phyloP scores from a whole-genome alignment of 495 filamentous ascomycete species.

The Cercophora newfieldiana region DNA sequence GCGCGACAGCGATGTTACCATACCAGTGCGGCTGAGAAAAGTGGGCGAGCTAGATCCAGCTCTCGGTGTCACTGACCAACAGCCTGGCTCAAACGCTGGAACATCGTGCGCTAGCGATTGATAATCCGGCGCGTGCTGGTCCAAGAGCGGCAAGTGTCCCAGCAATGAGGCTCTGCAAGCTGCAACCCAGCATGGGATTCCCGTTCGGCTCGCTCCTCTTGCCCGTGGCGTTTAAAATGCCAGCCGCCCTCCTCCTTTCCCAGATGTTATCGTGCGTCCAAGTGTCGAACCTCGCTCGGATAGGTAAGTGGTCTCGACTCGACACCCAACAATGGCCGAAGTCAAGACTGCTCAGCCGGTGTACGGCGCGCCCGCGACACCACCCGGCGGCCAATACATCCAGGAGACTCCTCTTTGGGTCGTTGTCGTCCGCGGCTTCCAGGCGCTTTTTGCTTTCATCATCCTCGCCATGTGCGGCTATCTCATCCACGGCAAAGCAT shows the following conservation, averaged over 20 bases:
- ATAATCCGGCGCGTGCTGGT: background rate
- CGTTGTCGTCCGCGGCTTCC: conserved; percentile 39
- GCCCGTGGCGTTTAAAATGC: background rate
- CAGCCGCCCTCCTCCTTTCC: background rate
- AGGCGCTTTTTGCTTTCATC: conserved; percentile 41
- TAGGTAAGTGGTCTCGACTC: background rate
- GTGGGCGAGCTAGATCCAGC: background rate
- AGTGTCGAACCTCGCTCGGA: background rate
- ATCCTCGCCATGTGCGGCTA: conserved; percentile 40
- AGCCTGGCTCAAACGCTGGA: background rate
- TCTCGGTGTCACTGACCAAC: background rate
- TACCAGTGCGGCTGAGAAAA: conserved; percentile 4
- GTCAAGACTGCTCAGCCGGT: background rate
- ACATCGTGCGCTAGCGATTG: background rate
- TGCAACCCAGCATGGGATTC: background rate
- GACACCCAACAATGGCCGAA: conserved; percentile 10
- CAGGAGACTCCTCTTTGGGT: conserved; percentile 41
- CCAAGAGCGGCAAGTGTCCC: background rate
- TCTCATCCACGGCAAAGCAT: conserved; percentile 47
- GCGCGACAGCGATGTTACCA: background rate
- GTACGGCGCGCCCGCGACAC: background rate
- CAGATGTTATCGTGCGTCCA: background rate
- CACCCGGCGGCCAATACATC: conserved; percentile 18
- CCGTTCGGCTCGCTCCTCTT: background rate
- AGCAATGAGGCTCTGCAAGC: background rate